Evolutionary conservation across 257 asterid genomes (phyloP), one percentile per base, ranked within the genome.

Genomic region (Solanum corneliomulleri): DNA sequence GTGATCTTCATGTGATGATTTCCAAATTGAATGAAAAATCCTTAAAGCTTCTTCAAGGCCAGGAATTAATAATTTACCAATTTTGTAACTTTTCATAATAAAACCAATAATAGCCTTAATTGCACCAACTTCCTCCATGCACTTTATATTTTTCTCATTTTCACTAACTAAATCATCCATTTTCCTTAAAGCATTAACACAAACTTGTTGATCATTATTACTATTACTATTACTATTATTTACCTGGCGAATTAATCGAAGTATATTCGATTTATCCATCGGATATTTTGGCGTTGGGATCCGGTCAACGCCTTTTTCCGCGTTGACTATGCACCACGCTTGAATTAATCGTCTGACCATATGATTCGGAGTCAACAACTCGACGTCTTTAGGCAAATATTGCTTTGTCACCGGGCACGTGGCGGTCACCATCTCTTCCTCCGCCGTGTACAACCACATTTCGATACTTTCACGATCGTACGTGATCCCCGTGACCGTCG

Each of bases 391-490:
- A 0, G 90, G 88, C 66, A 95, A 84, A 11, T 88, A 74, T 45
- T 92, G 96, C 35, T 93, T 94, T 13, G 95, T 95, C 56, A 92
- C 96, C 11, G 96, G 98, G 81, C 98, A 95, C 1, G 82, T 84
- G 0, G 44, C 44, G 27, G 25, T 16, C 7, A 87, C 86, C 18
- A n/a, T n/a, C 41, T 47, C 68, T 78, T 90, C 91, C 89, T 68
- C 86, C 78, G 44, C 74, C 85, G 31, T 87, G 18, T 83, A 70
- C 21, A 94, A 88, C 96, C 97, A 94, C 11, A 87, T 86, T 31
- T 95, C 96, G 74, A 95, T 95, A 88, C 91, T 89, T 15, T 90
- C 92, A 3, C 98, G 90, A 49, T 95, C 96, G 82, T 95, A 95
- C 20, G 98, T 93, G 41, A 95, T 94, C 9, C 98, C 96, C 6